Evolutionary conservation across 352 stramenopile genomes (phyloP).

Genomic region (Globisporangium nunn): DNA sequence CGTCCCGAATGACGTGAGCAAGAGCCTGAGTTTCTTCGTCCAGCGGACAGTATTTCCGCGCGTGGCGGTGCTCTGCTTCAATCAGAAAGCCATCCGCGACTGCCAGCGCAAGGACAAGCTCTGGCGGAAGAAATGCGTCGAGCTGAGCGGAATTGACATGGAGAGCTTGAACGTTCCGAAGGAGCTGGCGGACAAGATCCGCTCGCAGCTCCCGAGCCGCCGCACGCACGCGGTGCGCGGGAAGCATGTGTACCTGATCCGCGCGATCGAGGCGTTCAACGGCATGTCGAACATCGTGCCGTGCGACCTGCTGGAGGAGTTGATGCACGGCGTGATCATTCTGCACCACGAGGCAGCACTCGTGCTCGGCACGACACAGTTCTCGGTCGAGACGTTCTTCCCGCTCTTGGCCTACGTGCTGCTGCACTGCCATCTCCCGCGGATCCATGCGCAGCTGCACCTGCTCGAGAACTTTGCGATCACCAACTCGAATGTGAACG

Average conservation of each 20-base stretch:
- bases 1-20: conserved; percentile 63
- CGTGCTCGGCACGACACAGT: conserved; percentile 83
- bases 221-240: conserved; percentile 10
- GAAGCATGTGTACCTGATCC: conserved; percentile 44
- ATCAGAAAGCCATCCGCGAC: conserved; percentile 53
- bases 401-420: conserved; percentile 77
- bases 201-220: conserved; percentile 38
- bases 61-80: conserved; percentile 70
- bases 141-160: conserved; percentile 57
- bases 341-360: conserved; percentile 79
- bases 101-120: conserved; percentile 80
- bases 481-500: conserved; percentile 66
- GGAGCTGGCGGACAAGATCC: conserved; percentile 61
- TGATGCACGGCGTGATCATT: conserved; percentile 82
- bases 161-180: conserved; percentile 49
- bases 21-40: conserved; percentile 70
- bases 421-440: conserved; percentile 60
- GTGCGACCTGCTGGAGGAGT: conserved; percentile 77
- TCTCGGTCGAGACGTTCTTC: conserved; percentile 85
- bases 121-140: conserved; percentile 67
- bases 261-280: conserved; percentile 75
- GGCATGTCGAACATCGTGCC: conserved; percentile 71
- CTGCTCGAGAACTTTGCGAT: conserved; percentile 83
- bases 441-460: conserved; percentile 75
- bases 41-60: conserved; percentile 71